These are phyloP conservation scores for Globisporangium polare DNA, from an alignment of 352 stramenopile genomes.

Conservation along the genomic window DNA sequence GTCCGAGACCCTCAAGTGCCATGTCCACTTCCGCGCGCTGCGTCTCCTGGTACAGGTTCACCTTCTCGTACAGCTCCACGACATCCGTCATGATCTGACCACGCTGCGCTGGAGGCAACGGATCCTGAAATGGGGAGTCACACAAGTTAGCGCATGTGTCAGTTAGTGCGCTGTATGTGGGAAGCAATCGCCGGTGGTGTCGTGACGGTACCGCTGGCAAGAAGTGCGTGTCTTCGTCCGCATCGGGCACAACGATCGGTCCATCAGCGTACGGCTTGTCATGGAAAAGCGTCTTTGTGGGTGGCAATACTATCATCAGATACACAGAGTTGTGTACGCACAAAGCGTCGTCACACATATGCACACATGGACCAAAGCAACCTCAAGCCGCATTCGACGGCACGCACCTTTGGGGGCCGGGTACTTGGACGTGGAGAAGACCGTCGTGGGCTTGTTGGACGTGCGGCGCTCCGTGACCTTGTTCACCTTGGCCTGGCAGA, in stretches of 20 bases:
- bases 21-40: slow-evolving; percentile 76
- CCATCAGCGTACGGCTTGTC: slow-evolving; percentile 83
- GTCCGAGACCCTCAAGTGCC: slow-evolving; percentile 66
- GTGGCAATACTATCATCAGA: slow-evolving; percentile 30
- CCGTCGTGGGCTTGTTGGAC: slow-evolving; percentile 83
- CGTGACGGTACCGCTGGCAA: slow-evolving; percentile 38
- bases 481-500: slow-evolving; percentile 85
- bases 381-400: not conserved
- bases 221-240: slow-evolving; percentile 79
- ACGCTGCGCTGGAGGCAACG: slow-evolving; percentile 61
- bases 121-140: slow-evolving; percentile 32
- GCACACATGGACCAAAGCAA: not conserved
- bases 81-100: slow-evolving; percentile 80
- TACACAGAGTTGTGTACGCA: not conserved
- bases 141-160: not conserved
- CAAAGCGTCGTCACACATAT: not conserved
- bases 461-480: slow-evolving; percentile 72
- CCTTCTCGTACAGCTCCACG: slow-evolving; percentile 79
- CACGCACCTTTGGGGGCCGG: slow-evolving; percentile 57
- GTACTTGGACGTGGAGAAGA: slow-evolving; percentile 89
- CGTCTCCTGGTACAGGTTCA: slow-evolving; percentile 76
- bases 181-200: not conserved
- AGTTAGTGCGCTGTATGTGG: not conserved
- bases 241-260: slow-evolving; percentile 61
- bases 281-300: slow-evolving; percentile 75